Conservation (phyloP, 805 yeast genomes). For the Suhomyces tanzawaensis region DNA sequence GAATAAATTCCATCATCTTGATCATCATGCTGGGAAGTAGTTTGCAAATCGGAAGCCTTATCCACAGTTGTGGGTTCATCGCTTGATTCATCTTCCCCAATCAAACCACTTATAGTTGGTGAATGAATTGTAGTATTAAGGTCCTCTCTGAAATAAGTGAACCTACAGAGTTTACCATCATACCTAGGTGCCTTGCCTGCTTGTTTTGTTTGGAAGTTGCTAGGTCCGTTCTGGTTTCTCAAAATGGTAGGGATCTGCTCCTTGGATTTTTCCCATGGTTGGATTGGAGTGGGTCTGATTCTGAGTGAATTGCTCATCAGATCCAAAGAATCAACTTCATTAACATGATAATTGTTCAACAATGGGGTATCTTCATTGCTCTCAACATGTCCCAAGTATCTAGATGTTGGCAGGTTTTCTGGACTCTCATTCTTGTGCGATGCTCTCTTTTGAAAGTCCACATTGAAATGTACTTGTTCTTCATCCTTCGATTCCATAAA, state of each 20-base stretch:
- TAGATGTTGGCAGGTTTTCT: constrained; percentile 10
- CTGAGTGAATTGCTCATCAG: constrained; percentile 48
- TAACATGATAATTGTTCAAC: constrained; percentile 26
- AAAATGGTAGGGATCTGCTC: constrained; percentile 32
- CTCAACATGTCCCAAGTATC: not conserved
- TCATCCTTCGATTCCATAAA: constrained; percentile 18
- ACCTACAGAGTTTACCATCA: constrained; percentile 48
- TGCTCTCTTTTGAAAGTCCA: constrained; percentile 38
- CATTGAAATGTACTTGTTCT: constrained; percentile 24
- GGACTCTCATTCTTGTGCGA: constrained; percentile 1
- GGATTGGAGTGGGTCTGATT: constrained; percentile 69
- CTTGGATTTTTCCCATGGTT: constrained; percentile 63
- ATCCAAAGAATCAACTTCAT: constrained; percentile 30
- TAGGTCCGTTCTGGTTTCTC: constrained; percentile 8
- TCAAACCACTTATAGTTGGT: constrained; percentile 78
- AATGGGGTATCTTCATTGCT: constrained; percentile 28
- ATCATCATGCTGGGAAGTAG: constrained; percentile 1
- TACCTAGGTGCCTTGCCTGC: not conserved
- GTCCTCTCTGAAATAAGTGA: constrained; percentile 90
- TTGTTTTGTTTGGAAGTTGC: constrained; percentile 1
- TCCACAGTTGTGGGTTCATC: not conserved
- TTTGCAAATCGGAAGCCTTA: not conserved
- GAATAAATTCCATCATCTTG: constrained; percentile 3
- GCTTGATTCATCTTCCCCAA: constrained; percentile 4
- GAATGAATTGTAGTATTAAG: constrained; percentile 87